phyloP scores from a whole-genome alignment of 495 filamentous ascomycete species.

The Hypomontagnella monticulosa region DNA sequence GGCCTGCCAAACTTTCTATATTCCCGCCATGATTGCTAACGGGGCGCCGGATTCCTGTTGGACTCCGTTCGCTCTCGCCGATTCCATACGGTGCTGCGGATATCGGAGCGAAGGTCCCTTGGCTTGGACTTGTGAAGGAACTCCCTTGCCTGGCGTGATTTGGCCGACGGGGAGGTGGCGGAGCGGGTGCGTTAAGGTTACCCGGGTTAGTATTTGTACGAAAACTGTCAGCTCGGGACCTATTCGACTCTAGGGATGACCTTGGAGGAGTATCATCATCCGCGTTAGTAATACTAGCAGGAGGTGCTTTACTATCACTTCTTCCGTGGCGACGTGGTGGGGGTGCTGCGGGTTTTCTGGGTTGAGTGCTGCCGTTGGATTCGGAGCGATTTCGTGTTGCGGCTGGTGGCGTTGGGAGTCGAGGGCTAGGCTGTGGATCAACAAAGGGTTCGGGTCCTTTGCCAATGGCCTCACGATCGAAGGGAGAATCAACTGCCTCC shows the following conservation, averaged over 20 bases:
- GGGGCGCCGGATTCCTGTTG: constrained; percentile 12
- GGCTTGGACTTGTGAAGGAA: constrained; percentile 37
- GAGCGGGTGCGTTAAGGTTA: constrained; percentile 48
- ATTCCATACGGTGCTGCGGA: constrained; percentile 8
- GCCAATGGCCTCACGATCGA: constrained; percentile 57
- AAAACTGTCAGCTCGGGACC: constrained; percentile 54
- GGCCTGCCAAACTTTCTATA: constrained; percentile 2
- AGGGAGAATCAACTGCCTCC: constrained; percentile 52
- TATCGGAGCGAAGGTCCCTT: constrained; percentile 12
- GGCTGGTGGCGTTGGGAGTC: constrained; percentile 44
- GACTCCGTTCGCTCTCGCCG: constrained; percentile 32
- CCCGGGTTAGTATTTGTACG: constrained; percentile 39
- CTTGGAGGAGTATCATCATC: constrained; percentile 49
- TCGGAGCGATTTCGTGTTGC: constrained; percentile 47
- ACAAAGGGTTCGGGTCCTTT: constrained; percentile 52
- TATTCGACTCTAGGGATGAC: constrained; percentile 55
- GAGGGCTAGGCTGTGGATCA: constrained; percentile 41
- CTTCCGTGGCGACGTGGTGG: constrained; percentile 59
- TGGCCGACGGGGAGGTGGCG: constrained; percentile 56
- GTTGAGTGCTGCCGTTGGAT: constrained; percentile 45
- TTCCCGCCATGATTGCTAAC: constrained; percentile 19
- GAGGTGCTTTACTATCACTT: constrained; percentile 50
- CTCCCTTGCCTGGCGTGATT: constrained; percentile 45
- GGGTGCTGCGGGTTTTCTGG: constrained; percentile 55
- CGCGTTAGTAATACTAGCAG: constrained; percentile 35